Percentiles rank a stretch among this genome's conserved stretches.
These are phyloP conservation scores for Chalaropsis ovoidea DNA, from an alignment of 2,329 filamentous ascomycete species.

Conservation along the genomic window DNA sequence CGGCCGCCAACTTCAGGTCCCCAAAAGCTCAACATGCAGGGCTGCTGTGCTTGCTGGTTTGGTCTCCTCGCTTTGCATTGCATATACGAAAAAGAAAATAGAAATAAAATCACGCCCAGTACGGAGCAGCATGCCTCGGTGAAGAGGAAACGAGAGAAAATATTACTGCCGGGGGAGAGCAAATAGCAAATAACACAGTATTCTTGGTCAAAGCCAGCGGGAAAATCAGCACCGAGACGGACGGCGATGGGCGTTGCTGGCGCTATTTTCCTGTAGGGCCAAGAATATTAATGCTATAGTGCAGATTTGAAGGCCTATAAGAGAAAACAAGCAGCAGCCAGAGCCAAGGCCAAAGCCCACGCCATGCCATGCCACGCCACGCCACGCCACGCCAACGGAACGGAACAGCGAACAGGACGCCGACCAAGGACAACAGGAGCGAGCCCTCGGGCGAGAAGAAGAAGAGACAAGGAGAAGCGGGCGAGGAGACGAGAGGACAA, in stretches of 20 bases:
- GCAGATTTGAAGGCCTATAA: background rate
- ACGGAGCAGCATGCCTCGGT: background rate
- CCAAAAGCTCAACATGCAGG: background rate
- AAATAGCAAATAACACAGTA: background rate
- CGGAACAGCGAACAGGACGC: too few species aligned
- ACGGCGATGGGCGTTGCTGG: background rate
- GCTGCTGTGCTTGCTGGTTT: background rate
- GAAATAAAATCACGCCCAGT: background rate
- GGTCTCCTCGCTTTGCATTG: background rate
- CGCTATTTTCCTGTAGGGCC: background rate
- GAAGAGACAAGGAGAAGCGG: background rate
- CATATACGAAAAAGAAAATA: conserved; percentile 8
- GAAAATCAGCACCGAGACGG: background rate
- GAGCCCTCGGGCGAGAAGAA: background rate
- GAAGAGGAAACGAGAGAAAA: background rate
- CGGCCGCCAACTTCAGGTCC: background rate
- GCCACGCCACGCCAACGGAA: too few species aligned
- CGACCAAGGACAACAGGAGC: too few species aligned
- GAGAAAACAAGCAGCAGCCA: background rate
- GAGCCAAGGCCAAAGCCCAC: too few species aligned
- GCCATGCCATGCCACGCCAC: too few species aligned
- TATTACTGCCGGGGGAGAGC: background rate
- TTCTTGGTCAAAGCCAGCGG: background rate
- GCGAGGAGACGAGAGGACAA: too few species aligned
- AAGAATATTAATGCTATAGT: background rate